phyloP scores from a whole-genome alignment of 495 filamentous ascomycete genomes.

The Neurospora cerealis region DNA sequence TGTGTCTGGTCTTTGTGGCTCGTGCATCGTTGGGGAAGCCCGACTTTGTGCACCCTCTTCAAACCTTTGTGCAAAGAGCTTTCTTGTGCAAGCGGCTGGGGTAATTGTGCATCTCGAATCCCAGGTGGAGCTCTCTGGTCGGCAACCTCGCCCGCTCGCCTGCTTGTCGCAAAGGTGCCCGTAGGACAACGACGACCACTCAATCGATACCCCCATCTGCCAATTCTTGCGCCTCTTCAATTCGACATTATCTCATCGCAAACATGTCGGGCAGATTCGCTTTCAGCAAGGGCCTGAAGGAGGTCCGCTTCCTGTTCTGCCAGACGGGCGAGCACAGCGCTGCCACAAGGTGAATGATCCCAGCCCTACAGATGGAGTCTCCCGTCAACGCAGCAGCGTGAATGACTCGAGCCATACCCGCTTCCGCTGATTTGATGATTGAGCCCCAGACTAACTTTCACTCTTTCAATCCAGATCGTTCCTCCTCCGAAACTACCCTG shows the following conservation, averaged over 20 bases:
- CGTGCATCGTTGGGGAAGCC: not conserved
- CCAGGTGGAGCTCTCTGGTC: conserved; percentile 2
- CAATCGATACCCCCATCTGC: conserved; percentile 6
- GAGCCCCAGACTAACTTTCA: not conserved
- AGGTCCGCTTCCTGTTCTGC: conserved; percentile 94
- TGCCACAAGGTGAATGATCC: conserved; percentile 57
- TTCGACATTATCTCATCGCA: conserved; percentile 4
- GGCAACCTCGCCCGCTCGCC: conserved; percentile 7
- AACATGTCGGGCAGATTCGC: conserved; percentile 88
- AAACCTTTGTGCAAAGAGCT: not conserved
- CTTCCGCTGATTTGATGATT: not conserved
- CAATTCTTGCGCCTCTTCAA: not conserved
- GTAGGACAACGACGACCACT: conserved; percentile 3
- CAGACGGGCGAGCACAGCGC: conserved; percentile 84
- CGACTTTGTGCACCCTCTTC: not conserved
- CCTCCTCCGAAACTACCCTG: conserved; percentile 83
- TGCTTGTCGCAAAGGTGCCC: not conserved
- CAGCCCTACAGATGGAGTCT: not conserved
- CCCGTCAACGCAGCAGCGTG: not conserved
- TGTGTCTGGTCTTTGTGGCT: not conserved
- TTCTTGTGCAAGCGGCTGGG: not conserved
- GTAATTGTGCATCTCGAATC: not conserved
- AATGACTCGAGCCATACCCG: not conserved
- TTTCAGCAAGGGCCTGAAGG: conserved; percentile 80
- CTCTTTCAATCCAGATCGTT: conserved; percentile 62